phyloP scores from a whole-genome alignment of 2,329 filamentous ascomycete species.

The Parastagonospora avenae region DNA sequence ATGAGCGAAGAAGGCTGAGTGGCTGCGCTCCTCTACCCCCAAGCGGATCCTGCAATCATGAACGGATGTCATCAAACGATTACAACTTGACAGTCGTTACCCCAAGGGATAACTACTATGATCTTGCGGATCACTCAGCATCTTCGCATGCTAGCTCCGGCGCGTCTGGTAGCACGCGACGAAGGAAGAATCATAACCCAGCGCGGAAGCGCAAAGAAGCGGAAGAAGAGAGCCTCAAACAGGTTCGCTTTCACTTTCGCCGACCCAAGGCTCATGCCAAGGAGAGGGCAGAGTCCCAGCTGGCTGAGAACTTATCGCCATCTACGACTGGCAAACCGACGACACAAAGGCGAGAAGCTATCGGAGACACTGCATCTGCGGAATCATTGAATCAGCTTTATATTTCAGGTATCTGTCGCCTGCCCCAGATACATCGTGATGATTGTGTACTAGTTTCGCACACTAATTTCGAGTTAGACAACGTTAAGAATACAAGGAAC shows the following conservation, averaged over 20 bases:
- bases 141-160: slow-evolving; percentile 27
- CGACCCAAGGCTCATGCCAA: slow-evolving; percentile 27
- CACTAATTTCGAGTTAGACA: no score
- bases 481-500: no score
- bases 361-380: no score
- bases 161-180: slow-evolving; percentile 28
- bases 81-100: slow-evolving; percentile 28
- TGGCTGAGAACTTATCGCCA: slow-evolving; percentile 26
- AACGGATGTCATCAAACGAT: slow-evolving; percentile 13
- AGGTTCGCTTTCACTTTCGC: slow-evolving; percentile 33
- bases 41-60: slow-evolving; percentile 14
- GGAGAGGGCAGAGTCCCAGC: slow-evolving; percentile 24
- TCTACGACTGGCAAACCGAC: no score
- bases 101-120: slow-evolving; percentile 29
- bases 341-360: no score
- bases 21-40: slow-evolving; percentile 22
- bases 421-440: no score
- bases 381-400: no score
- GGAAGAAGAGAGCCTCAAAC: slow-evolving; percentile 27
- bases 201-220: slow-evolving; percentile 25
- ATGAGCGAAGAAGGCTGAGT: no score
- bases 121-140: slow-evolving; percentile 19
- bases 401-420: no score
- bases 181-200: slow-evolving; percentile 25
- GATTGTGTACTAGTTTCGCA: no score